phyloP scores from a whole-genome alignment of 2,329 filamentous ascomycete genomes.

The Fusarium austroafricanum region DNA sequence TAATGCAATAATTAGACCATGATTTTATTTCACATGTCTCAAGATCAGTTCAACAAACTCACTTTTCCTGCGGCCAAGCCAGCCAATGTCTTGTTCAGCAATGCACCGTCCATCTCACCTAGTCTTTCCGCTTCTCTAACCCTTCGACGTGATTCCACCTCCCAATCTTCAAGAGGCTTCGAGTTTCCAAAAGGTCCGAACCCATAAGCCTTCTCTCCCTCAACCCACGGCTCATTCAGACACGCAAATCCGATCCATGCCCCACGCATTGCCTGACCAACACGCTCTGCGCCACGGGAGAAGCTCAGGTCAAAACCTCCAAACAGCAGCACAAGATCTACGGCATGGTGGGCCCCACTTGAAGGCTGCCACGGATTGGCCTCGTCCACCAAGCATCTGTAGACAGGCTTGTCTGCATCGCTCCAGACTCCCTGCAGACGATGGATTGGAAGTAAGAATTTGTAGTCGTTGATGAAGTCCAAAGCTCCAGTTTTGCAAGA shows the following conservation, averaged over 20 bases:
- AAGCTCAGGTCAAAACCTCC: conserved; percentile 53
- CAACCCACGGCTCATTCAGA: conserved; percentile 52
- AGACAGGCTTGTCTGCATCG: conserved; percentile 49
- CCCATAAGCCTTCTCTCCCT: background rate
- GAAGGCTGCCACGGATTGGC: conserved; percentile 60
- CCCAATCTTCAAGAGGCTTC: conserved; percentile 49
- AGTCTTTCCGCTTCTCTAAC: conserved; percentile 25
- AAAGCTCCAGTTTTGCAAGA: conserved; percentile 56
- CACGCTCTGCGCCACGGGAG: conserved; percentile 48
- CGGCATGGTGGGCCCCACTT: conserved; percentile 58
- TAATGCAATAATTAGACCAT: too few relatives aligned
- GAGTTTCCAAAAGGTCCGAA: conserved; percentile 55
- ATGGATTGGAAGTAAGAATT: conserved; percentile 47
- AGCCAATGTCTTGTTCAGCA: conserved; percentile 44
- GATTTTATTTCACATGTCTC: too few relatives aligned
- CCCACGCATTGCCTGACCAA: conserved; percentile 53
- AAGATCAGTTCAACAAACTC: conserved; percentile 51
- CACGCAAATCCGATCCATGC: conserved; percentile 55
- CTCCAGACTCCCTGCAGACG: background rate
- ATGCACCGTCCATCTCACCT: conserved; percentile 40
- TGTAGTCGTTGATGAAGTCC: conserved; percentile 52
- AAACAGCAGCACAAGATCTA: conserved; percentile 60
- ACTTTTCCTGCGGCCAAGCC: conserved; percentile 51
- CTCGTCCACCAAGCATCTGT: conserved; percentile 58
- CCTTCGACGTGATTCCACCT: background rate